These are phyloP conservation scores for Trichophyton equinum DNA, from an alignment of 2,329 filamentous ascomycete genomes.

Conservation along the genomic window DNA sequence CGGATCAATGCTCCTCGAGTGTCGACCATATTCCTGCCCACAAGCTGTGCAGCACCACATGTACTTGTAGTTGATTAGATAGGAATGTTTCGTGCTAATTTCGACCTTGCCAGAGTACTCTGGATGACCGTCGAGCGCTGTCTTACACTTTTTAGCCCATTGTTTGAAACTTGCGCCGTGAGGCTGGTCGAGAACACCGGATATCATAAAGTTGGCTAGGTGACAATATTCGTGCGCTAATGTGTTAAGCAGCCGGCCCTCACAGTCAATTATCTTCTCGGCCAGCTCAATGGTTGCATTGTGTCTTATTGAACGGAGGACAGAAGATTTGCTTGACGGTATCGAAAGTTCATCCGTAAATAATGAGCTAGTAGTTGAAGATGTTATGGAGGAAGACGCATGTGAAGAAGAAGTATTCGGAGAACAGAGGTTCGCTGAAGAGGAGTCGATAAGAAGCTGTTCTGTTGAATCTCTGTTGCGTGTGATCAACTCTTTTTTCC, in stretches of 20 bases:
- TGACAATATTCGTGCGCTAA: constrained; percentile 97
- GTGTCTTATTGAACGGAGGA: constrained; percentile 29
- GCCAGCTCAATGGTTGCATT: constrained; percentile 75
- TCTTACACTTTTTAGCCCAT: constrained; percentile 42
- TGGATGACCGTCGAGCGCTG: constrained; percentile 27
- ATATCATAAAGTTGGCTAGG: constrained; percentile 80
- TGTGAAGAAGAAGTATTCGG: constrained; percentile 3
- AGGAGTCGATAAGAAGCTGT: constrained; percentile 2
- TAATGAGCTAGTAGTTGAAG: not conserved
- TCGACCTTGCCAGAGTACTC: constrained; percentile 53
- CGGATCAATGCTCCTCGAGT: constrained; percentile 74
- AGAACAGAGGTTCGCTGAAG: not conserved
- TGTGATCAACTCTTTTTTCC: constrained; percentile 45
- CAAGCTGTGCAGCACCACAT: constrained; percentile 68
- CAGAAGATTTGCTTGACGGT: not conserved
- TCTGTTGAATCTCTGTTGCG: constrained; percentile 8
- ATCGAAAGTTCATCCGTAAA: not conserved
- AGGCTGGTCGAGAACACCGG: constrained; percentile 58
- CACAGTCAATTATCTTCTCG: constrained; percentile 71
- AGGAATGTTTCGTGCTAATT: constrained; percentile 82
- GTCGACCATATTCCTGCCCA: constrained; percentile 60
- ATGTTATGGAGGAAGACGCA: constrained; percentile 8
- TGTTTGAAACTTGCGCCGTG: constrained; percentile 75
- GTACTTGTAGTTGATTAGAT: constrained; percentile 86
- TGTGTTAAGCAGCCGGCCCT: constrained; percentile 69